Conservation (phyloP, 768 basidiomycete species). For the Kwoniella mangroviensis region DNA sequence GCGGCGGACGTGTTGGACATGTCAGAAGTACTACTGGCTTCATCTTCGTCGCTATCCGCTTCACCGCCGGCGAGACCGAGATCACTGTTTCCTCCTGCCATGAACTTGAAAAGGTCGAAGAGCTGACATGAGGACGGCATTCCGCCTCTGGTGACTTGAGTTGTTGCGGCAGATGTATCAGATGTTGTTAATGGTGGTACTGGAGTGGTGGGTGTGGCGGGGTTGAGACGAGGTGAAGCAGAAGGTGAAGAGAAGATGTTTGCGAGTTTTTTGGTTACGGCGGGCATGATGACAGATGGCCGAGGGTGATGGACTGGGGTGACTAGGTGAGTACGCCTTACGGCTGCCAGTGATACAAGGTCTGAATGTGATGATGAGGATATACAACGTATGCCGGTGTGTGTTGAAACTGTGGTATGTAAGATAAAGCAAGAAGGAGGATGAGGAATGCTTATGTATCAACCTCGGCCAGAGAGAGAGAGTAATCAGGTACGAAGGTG, state of each 20-base stretch:
- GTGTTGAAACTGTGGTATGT: background rate
- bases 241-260: slow-evolving; percentile 20
- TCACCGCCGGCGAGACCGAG: slow-evolving; percentile 8
- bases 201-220: slow-evolving; percentile 1
- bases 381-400: slow-evolving; percentile 3
- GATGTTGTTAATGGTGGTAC: background rate
- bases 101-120: slow-evolving; percentile 41
- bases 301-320: background rate
- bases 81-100: slow-evolving; percentile 35
- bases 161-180: background rate
- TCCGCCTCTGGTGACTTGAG: slow-evolving; percentile 8
- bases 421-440: background rate
- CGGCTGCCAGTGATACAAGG: background rate
- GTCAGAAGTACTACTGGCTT: slow-evolving; percentile 1
- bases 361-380: background rate
- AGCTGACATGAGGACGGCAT: slow-evolving; percentile 30
- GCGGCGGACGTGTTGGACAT: slow-evolving; percentile 4
- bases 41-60: slow-evolving; percentile 31
- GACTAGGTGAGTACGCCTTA: background rate
- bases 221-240: slow-evolving; percentile 17
- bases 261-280: slow-evolving; percentile 18
- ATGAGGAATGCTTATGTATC: background rate
- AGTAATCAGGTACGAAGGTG: background rate
- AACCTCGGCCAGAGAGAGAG: background rate
- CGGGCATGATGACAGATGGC: slow-evolving; percentile 19